phyloP scores from a whole-genome alignment of 1,284 basidiomycete species.

The Entoloma clypeatum region DNA sequence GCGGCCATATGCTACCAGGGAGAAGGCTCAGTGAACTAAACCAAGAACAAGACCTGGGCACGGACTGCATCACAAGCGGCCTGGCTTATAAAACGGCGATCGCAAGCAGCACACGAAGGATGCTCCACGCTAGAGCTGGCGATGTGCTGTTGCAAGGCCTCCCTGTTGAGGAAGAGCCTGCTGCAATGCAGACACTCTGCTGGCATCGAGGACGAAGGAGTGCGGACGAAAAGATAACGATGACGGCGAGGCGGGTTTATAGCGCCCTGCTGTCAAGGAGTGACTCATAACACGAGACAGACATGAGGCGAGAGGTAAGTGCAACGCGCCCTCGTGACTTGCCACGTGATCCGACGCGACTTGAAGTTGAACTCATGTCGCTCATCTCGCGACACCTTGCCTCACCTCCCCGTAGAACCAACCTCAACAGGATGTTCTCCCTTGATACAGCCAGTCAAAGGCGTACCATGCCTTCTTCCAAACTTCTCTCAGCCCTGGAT shows the following conservation, averaged over 20 bases:
- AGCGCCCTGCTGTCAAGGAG: slow-evolving; percentile 11
- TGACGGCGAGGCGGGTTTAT: no score
- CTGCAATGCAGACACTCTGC: slow-evolving; percentile 31
- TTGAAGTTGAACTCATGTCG: no score
- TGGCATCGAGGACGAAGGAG: slow-evolving; percentile 26
- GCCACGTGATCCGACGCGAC: no score
- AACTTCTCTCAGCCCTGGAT: no score
- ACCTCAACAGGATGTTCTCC: no score
- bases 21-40: not conserved
- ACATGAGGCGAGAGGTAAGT: no score
- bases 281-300: slow-evolving; percentile 4
- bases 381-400: no score
- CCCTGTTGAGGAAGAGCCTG: slow-evolving; percentile 31
- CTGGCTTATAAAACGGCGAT: slow-evolving; percentile 31
- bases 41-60: slow-evolving; percentile 4
- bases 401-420: no score
- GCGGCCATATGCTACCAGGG: slow-evolving; percentile 34
- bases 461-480: no score
- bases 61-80: slow-evolving; percentile 33
- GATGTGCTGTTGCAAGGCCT: slow-evolving; percentile 34
- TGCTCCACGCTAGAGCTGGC: slow-evolving; percentile 31
- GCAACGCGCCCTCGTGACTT: no score
- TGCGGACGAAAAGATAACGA: no score
- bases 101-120: slow-evolving; percentile 31
- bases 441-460: no score